phyloP scores from a whole-genome alignment of 23 red algal species.

The Gracilaria caudata region DNA sequence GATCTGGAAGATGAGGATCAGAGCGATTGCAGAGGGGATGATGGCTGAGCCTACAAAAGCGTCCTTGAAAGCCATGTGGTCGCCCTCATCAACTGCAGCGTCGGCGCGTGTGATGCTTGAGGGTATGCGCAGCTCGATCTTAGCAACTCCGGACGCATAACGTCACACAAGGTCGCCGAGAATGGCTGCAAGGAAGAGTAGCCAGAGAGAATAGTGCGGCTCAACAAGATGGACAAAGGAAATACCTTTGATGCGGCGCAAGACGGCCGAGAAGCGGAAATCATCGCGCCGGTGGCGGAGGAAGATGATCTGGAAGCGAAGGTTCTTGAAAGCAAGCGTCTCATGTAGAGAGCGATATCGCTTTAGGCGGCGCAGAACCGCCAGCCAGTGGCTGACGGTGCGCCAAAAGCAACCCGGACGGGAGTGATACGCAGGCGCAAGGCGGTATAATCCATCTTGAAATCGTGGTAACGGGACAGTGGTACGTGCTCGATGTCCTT shows the following conservation, averaged over 20 bases:
- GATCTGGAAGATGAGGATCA: conserved; percentile 14
- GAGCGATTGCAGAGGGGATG: conserved; percentile 24
- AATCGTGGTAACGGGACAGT: conserved; percentile 35
- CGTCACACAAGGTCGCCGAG: conserved; percentile 49
- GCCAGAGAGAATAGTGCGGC: conserved; percentile 63
- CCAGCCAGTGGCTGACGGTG: conserved; percentile 43
- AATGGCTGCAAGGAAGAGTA: conserved; percentile 48
- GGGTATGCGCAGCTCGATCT: neutral
- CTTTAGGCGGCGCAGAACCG: conserved; percentile 25
- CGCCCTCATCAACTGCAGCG: neutral
- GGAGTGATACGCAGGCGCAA: conserved; percentile 24
- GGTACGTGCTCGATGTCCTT: conserved; percentile 55
- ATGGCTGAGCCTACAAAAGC: conserved; percentile 20
- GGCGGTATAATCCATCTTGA: conserved; percentile 66
- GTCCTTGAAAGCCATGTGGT: neutral
- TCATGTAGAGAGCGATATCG: conserved; percentile 59
- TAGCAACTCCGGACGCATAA: neutral
- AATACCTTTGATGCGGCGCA: conserved; percentile 68
- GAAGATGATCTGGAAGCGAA: conserved; percentile 82
- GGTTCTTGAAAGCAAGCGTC: conserved; percentile 75
- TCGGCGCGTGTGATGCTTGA: neutral
- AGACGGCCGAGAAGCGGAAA: conserved; percentile 71
- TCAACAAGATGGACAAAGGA: conserved; percentile 74
- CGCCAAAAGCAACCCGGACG: conserved; percentile 43
- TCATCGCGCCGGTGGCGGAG: conserved; percentile 63